Percentiles rank a stretch among this genome's conserved stretches.
Conservation (phyloP, 1,284 basidiomycete genomes). For the Rhizopogon parksii region DNA sequence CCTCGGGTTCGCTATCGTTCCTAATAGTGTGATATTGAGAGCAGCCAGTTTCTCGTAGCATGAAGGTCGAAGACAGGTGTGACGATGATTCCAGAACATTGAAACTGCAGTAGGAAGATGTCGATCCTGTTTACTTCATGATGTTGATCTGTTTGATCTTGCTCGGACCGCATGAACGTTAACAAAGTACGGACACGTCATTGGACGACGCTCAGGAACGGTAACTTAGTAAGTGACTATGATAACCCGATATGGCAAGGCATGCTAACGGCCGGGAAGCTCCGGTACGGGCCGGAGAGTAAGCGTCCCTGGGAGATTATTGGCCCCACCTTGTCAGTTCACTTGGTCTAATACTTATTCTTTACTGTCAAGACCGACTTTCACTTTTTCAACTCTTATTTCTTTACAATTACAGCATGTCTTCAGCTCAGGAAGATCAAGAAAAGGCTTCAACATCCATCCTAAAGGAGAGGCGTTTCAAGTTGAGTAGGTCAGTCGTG, state of each 20-base stretch:
- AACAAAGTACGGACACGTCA: not conserved
- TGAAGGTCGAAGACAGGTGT: not conserved
- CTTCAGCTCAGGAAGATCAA: slow-evolving; percentile 38
- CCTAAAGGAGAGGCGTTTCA: slow-evolving; percentile 74
- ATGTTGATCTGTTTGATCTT: not conserved
- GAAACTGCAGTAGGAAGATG: not conserved
- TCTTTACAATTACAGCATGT: slow-evolving; percentile 30
- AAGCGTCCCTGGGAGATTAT: slow-evolving; percentile 1
- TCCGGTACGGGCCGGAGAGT: slow-evolving; percentile 24
- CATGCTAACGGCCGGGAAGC: slow-evolving; percentile 12
- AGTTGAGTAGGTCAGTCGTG: slow-evolving; percentile 64
- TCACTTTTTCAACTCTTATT: slow-evolving; percentile 9
- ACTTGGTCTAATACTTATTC: slow-evolving; percentile 24
- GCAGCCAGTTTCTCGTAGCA: no score
- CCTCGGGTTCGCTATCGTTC: not conserved
- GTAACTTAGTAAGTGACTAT: slow-evolving; percentile 7
- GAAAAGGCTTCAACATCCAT: slow-evolving; percentile 38
- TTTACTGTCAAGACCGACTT: slow-evolving; percentile 6
- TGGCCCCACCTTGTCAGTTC: slow-evolving; percentile 2
- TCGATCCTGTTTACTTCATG: not conserved
- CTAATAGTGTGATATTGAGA: not conserved
- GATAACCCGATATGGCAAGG: slow-evolving; percentile 24
- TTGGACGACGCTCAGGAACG: slow-evolving; percentile 21
- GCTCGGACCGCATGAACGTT: not conserved
- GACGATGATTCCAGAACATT: not conserved